Evolutionary conservation across 139 green algal species (phyloP).

Genomic region (Pedinophyceae sp.): DNA sequence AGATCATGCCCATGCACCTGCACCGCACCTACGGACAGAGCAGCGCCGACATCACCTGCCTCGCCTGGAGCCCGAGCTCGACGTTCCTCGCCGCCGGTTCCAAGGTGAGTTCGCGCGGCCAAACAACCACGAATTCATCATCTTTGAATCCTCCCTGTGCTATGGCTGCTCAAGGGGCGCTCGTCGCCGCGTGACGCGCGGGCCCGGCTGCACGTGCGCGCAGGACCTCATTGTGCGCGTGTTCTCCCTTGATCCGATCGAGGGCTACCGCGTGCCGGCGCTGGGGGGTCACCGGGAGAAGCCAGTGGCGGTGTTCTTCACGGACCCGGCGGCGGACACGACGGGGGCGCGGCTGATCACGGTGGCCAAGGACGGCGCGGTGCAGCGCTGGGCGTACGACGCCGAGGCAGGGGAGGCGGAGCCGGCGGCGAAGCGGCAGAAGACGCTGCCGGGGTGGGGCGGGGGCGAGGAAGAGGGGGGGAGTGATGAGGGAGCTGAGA

Average conservation of each 20-base stretch:
- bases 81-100: constrained; percentile 55
- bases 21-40: constrained; percentile 72
- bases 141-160: not conserved
- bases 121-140: too few relatives aligned
- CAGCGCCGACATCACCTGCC: constrained; percentile 58
- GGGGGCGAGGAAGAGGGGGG: constrained; percentile 8
- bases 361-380: constrained; percentile 61
- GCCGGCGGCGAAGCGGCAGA: constrained; percentile 5
- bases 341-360: constrained; percentile 43
- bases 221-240: constrained; percentile 24
- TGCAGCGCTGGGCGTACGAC: constrained; percentile 61
- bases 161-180: too few relatives aligned
- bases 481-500: not conserved
- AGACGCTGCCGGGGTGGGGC: not conserved
- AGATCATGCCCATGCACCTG: constrained; percentile 72
- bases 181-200: too few relatives aligned
- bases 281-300: constrained; percentile 70
- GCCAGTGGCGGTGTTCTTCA: constrained; percentile 59
- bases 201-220: too few relatives aligned
- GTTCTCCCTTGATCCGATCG: constrained; percentile 61
- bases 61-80: constrained; percentile 70
- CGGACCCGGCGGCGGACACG: constrained; percentile 23
- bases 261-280: constrained; percentile 54
- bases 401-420: constrained; percentile 3
- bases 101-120: too few relatives aligned